phyloP scores from a whole-genome alignment of 192 early-diverging fungal genomes.

The Backusella parvicylindrica region DNA sequence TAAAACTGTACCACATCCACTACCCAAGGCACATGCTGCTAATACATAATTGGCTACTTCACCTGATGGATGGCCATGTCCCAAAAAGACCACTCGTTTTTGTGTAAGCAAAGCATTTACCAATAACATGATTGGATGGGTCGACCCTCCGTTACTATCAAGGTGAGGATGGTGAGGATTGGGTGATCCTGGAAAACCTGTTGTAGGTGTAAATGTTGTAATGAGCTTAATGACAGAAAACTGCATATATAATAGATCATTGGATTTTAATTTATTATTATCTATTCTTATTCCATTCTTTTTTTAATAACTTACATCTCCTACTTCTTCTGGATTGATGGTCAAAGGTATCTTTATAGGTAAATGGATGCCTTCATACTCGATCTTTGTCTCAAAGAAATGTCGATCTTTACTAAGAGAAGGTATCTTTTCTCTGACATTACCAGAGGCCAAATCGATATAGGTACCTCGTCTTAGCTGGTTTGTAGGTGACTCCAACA shows the following conservation, averaged over 20 bases:
- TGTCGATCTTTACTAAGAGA: conserved; percentile 79
- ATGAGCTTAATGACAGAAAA: conserved; percentile 82
- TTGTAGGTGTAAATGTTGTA: conserved; percentile 67
- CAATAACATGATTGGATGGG: conserved; percentile 85
- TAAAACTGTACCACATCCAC: conserved; percentile 83
- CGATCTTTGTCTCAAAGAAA: conserved; percentile 80
- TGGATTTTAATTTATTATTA: no score
- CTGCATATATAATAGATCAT: conserved; percentile 29
- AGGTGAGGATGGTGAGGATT: conserved; percentile 81
- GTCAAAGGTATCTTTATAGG: conserved; percentile 83
- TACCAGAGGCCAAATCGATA: conserved; percentile 43
- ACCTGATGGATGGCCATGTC: conserved; percentile 84
- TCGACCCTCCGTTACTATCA: conserved; percentile 74
- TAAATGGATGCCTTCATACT: conserved; percentile 80
- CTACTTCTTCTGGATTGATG: conserved; percentile 84
- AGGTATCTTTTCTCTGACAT: conserved; percentile 37
- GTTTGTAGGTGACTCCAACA: neutral
- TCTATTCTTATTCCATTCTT: neutral
- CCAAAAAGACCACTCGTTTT: conserved; percentile 90
- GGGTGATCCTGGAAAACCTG: conserved; percentile 32
- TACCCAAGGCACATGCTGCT: conserved; percentile 83
- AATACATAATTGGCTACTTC: conserved; percentile 93
- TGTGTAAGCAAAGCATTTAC: conserved; percentile 88
- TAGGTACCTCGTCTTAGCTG: conserved; percentile 42
- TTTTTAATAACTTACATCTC: conserved; percentile 76